A percentile compares a stretch with the other conserved stretches of the same genome.
These are phyloP conservation scores for Leptographium lundbergii DNA, from an alignment of 2,329 filamentous ascomycete species.

Conservation along the genomic window DNA sequence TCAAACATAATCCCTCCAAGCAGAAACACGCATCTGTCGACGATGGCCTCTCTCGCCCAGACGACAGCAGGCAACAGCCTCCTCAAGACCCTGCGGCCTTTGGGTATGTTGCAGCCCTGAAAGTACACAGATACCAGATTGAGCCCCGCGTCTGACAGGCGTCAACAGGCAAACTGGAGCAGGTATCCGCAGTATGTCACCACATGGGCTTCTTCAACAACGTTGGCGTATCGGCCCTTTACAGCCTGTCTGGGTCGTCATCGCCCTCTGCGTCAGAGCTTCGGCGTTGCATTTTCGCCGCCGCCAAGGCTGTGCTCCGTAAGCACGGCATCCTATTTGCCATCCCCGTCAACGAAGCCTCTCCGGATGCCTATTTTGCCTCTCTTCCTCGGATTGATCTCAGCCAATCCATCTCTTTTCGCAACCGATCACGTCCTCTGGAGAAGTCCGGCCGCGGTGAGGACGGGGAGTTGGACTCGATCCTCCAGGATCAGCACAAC, in stretches of 20 bases:
- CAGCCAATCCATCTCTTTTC: background rate
- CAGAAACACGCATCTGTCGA: background rate
- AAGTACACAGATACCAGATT: background rate
- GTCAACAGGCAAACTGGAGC: background rate
- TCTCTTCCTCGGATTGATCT: background rate
- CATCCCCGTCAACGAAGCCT: background rate
- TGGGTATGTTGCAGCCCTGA: background rate
- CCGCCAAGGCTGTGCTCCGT: background rate
- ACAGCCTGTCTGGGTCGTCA: background rate
- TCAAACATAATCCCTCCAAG: background rate
- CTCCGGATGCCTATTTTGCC: background rate
- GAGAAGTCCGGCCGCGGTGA: background rate
- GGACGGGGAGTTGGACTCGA: background rate
- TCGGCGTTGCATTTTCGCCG: background rate
- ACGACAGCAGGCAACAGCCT: background rate
- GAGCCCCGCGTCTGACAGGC: background rate
- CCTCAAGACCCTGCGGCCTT: background rate
- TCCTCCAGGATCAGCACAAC: background rate
- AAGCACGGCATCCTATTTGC: background rate
- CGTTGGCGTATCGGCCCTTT: background rate
- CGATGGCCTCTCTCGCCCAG: background rate
- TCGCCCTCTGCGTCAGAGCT: background rate
- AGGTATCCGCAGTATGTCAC: background rate
- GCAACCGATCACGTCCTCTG: background rate
- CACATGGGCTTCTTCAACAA: conserved; percentile 1